Evolutionary conservation across 306 rosid species (phyloP), one percentile per base, ranked within the genome.

Genomic region (Vicia faba): DNA sequence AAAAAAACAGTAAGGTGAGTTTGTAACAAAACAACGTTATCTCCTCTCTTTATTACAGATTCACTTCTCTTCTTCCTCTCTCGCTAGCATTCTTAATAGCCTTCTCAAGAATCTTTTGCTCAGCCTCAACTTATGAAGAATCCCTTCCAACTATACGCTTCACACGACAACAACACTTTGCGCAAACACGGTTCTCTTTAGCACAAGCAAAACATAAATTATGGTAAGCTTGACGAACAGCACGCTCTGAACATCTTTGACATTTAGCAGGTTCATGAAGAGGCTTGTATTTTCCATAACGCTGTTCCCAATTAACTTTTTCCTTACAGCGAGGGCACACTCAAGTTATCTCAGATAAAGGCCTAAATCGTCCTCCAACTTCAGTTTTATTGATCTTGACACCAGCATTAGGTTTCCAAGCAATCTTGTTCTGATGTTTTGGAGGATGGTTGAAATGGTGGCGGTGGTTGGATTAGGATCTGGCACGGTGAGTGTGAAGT

Each of bases 341-440:
- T 0, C 98, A 96, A 4, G 91, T 84, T 26, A 89, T 73, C 15
- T 87, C 96, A 36, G 96, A 89, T 1, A 78, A 29, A 15, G 97
- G 97, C 77, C 86, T 75, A 20, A 89, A 82, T 71, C 83, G 85
- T 35, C 97, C 96, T 39, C 96, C 96, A 64, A 87, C 92, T 72
- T 92, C 96, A 43, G 95, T 89, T 76, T 92, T 95, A 73, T 92
- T 92, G 87, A 92, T 87, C 71, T 92, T 92, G 76, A 25, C 7
- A 68, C 92, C 96, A 31, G 86, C 95, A 74, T 92, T 92, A 8
- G 96, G 95, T 71, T 84, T 85, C 97, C 97, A 92, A 0, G 96
- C 96, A 78, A 4, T 75, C 62, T 76, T 82, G 87, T 92, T 92
- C 79, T 80, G 86, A 71, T 92, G 97, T 85, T 83, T 81, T 0